Evolutionary conservation across 495 filamentous ascomycete species (phyloP), one percentile per base, ranked within the genome.

Genomic region (Penicillium salamii): DNA sequence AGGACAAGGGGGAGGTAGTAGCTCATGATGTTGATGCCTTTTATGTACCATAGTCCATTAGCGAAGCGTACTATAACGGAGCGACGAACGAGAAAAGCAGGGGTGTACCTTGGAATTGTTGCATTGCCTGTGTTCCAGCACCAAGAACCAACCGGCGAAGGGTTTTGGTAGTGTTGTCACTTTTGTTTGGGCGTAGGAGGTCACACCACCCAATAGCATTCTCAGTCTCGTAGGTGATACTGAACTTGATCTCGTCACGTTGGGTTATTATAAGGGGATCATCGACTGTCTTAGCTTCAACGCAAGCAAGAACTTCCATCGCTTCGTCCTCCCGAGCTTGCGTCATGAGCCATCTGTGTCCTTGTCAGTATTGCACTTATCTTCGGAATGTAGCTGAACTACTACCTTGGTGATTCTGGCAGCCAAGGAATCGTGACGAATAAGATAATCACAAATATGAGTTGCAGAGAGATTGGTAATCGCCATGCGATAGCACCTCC

Each of bases 391-490:
- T 26, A 8, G 8, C 3, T 26, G 3, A 4, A 8, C 23, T 26
- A 3, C 3, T 71, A 75, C 54, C 69, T 58, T n/a, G 24, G 47
- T 11, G 70, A 71, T 64, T 78, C 71, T 33, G 79, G 65, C 41
- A 79, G 61, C 69, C 71, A 77, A 2, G 71, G 72, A 2, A 72
- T 63, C 12, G 69, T 75, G 12, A 37, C 65, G 42, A 49, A 72
- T 11, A 77, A 51, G 41, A 75, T 52, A 50, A 75, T 54, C 21
- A 72, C 71, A 61, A 78, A 77, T 44, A 78, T 49, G 56, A 75
- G 72, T 47, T 78, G 75, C 28, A 77, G 68, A 1, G 71, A 72
- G 1, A 78, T 52, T 1, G 75, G 73, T 14, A 78, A 63, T 24
- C 75, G 52, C 75, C 75, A 77, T 14, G 65, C 59, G 7, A 72